phyloP scores from a whole-genome alignment of 73 alveolate species.

The Tetrahymena elliotti region DNA sequence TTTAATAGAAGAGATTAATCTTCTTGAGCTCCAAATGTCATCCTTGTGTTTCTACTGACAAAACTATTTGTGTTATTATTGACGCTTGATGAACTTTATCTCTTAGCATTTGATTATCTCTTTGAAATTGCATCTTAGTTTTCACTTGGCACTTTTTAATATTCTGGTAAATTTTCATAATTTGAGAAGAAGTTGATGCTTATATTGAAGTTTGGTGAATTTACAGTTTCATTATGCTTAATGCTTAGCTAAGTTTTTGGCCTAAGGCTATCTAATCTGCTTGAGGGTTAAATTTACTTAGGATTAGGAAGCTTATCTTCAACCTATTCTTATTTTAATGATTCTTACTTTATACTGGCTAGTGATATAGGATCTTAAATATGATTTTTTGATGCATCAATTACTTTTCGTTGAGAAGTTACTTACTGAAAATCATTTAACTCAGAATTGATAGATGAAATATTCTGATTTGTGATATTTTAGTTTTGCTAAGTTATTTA shows the following conservation, averaged over 20 bases:
- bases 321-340: neutral
- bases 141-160: neutral
- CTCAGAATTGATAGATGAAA: neutral
- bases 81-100: neutral
- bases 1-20: neutral
- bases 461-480: neutral
- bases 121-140: neutral
- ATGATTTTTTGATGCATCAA: neutral
- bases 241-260: neutral
- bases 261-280: neutral
- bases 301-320: neutral
- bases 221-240: neutral
- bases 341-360: neutral
- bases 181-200: neutral
- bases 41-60: neutral
- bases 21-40: neutral
- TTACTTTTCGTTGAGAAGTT: neutral
- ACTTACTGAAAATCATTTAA: neutral
- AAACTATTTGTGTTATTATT: neutral
- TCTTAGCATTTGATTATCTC: neutral
- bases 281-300: neutral
- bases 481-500: neutral
- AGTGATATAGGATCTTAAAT: neutral
- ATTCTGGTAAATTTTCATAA: neutral
- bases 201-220: neutral